Evolutionary conservation across 1,139 yeast species (phyloP), one percentile per base, ranked within the genome.

Genomic region (Debaryomyces nepalensis): DNA sequence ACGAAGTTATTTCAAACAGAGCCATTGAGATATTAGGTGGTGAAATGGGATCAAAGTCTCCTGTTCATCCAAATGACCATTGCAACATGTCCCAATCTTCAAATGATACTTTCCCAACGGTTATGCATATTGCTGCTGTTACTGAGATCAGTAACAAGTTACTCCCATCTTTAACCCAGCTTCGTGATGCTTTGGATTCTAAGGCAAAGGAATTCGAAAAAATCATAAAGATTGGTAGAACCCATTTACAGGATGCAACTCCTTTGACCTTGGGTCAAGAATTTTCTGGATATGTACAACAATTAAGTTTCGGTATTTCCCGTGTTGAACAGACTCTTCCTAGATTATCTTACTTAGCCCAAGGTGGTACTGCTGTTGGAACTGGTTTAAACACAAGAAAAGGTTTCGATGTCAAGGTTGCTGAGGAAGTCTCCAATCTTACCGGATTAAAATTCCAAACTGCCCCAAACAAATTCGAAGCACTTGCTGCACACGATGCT

Each of bases 361-460:
- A 90, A 74, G 97, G 97, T 69, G 97, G 97, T 68, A 90, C 97
- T 47, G 97, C 97, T 46, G 97, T 90, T 40, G 97, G 97, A 52
- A 90, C 97, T 37, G 97, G 97, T 49, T 78, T 90, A 55, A 90
- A 90, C 79, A 88, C 97, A 65, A 82, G 66, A 60, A 77, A 78
- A 62, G 97, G 97, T 11, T 90, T 87, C 62, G 93, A 87, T 57
- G 81, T 74, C 53, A 81, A 84, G 56, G 81, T 90, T 52, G 95
- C 95, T 43, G 76, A 73, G 46, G 79, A 82, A 62, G 90, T 87
- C 35, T 68, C 91, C 45, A 77, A 80, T 54, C 79, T 87, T 66
- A 87, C 96, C 38, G 96, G 96, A 39, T 75, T 85, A 57, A 79
- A 79, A 47, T 90, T 90, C 71, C 67, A 76, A 66, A 87, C 97